Evolutionary conservation across 1,284 basidiomycete genomes (phyloP), one percentile per base, ranked within the genome.

Genomic region (Coriolopsis trogii): DNA sequence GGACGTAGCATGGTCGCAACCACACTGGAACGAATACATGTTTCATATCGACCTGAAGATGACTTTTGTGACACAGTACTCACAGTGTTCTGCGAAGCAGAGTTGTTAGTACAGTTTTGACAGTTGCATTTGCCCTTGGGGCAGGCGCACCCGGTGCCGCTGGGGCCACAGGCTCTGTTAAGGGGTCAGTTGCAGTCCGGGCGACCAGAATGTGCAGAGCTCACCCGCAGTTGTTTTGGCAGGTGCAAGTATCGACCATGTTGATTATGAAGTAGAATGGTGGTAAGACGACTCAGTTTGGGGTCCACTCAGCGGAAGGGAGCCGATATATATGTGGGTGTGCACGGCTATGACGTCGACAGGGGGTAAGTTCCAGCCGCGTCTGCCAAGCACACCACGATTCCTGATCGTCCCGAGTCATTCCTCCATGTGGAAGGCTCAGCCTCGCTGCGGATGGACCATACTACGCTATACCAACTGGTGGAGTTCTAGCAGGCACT

Each of bases 111-210:
- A 55, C 67, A 69, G 43, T 59, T 51, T 23, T 51, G 33, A 58
- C 67, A 69, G 49, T 54, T 56, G 58, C 67, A 69, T 37, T 60
- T 49, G 41, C 59, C 59, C 49, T 63, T 59, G 25, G 60, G 43
- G 56, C 67, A 69, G 10, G 51, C 55, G 41, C 66, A 67, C 15
- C 56, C 60, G 12, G 55, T 62, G 26, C 62, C 58, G 15, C 39
- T 37, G 41, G 65, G 60, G 16, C 65, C 65, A 46, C 65, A 68
- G 16, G 63, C 49, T 18, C 66, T 68, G 10, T 30, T 12, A 23
- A 15, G 12, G 28, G 8, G 7, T 7, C 7, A n/a, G 25, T 6
- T 4, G 18, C 12, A 23, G 6, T 16, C 2, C 12, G 8, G 16
- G 3, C 9, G 15, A 12, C 4, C 25, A 31, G 7, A 23, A 26